phyloP scores from a whole-genome alignment of 345 rosid genomes.

The Hibiscus tridactylites region DNA sequence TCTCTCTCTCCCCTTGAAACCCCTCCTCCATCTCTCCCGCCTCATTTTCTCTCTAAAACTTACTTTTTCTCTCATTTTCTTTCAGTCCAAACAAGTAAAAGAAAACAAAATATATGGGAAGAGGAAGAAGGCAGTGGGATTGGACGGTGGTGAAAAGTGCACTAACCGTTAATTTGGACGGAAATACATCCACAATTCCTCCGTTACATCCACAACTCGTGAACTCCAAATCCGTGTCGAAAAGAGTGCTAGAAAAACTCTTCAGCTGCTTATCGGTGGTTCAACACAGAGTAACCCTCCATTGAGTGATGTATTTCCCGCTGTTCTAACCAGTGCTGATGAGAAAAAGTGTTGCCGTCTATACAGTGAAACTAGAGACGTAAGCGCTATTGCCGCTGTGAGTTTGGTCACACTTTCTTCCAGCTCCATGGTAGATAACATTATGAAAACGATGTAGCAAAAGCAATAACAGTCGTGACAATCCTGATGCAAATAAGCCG shows the following conservation, averaged over 20 bases:
- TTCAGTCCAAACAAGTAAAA: too few species aligned
- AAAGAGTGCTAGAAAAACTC: conserved; percentile 89
- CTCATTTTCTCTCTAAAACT: too few species aligned
- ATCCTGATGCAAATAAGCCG: neutral
- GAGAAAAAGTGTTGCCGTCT: conserved; percentile 51
- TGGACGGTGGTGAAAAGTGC: too few species aligned
- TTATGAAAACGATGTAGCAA: neutral
- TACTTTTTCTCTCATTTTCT: too few species aligned
- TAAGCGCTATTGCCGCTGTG: conserved; percentile 30
- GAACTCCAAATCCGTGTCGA: conserved; percentile 54
- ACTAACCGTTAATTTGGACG: too few species aligned
- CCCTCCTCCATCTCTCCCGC: too few species aligned
- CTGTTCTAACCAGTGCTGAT: conserved; percentile 25
- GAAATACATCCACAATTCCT: conserved; percentile 31
- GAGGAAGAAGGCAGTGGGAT: too few species aligned
- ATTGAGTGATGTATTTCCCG: conserved; percentile 41
- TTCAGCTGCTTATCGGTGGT: conserved; percentile 67
- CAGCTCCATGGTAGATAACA: conserved; percentile 10
- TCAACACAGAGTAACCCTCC: conserved; percentile 47
- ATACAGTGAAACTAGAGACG: conserved; percentile 45
- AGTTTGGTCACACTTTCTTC: conserved; percentile 38
- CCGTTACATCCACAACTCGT: conserved; percentile 46
- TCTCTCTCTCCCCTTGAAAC: too few species aligned
- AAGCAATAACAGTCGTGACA: neutral
- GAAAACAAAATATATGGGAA: too few species aligned